Percentiles rank a stretch among this genome's conserved stretches.
These are phyloP conservation scores for Salix purpurea DNA, from an alignment of 345 rosid species.

Conservation along the genomic window DNA sequence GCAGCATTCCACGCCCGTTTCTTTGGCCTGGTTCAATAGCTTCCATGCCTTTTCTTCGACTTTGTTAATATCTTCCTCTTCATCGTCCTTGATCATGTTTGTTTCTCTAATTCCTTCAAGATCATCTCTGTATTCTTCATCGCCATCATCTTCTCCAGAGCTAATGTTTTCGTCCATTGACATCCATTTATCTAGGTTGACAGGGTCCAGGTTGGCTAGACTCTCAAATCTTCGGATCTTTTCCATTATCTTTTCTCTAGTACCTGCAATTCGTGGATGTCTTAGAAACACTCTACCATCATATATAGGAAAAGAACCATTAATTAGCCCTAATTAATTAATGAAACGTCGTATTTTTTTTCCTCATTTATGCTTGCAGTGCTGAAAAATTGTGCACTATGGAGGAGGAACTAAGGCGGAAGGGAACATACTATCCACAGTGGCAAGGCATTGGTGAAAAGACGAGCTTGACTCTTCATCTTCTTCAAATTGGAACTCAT, in stretches of 20 bases:
- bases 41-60: constrained; percentile 42
- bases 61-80: constrained; percentile 23
- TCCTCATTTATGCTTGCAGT: not conserved
- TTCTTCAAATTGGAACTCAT: constrained; percentile 40
- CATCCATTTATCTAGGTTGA: constrained; percentile 35
- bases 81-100: constrained; percentile 6
- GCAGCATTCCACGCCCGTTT: constrained; percentile 23
- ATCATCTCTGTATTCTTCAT: not conserved
- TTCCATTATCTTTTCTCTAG: constrained; percentile 35
- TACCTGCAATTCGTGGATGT: constrained; percentile 21
- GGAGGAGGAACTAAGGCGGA: not conserved
- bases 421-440: constrained; percentile 39
- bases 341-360: not conserved
- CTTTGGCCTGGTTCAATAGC: constrained; percentile 37
- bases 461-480: constrained; percentile 35
- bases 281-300: not conserved
- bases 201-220: constrained; percentile 27
- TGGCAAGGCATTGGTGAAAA: constrained; percentile 36
- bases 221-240: constrained; percentile 33
- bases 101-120: not conserved
- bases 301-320: not conserved
- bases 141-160: constrained; percentile 17
- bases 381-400: not conserved
- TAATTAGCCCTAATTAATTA: not conserved
- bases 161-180: constrained; percentile 26